Evolutionary conservation across 495 filamentous ascomycete species (phyloP), one percentile per base, ranked within the genome.

Genomic region (Neurospora sp.): DNA sequence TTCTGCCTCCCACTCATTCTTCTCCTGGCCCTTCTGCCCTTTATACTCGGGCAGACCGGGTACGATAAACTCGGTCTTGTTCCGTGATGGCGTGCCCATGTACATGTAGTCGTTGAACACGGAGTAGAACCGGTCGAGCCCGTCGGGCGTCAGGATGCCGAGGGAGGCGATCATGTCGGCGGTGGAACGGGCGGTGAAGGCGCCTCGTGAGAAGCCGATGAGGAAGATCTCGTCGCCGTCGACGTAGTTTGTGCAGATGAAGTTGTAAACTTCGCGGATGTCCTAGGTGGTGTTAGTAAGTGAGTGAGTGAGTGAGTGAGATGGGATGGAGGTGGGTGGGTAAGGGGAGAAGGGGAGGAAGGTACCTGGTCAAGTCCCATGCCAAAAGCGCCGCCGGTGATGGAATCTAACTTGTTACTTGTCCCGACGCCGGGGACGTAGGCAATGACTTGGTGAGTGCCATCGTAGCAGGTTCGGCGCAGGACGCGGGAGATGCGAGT

Each of bases 201-300:
- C 90, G 37, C 91, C 91, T 1, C 91, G 85, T 3, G 89, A 91
- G 81, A 92, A 93, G 27, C 91, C 91, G 12, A 91, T 76, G 27
- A 93, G 81, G 71, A 91, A 83, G 39, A 93, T 91, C 72, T 89
- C 86, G 76, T 93, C 91, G 31, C 87, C 86, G 31, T 85, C 84
- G 22, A 84, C 79, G 74, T 88, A 91, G 81, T 93, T 92, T 70
- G 87, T 86, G 61, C 84, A 83, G 53, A 92, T 76, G 78, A 91
- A 92, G 48, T 85, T 85, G 79, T 93, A 93, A 1, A 85, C 88
- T 75, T 90, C 87, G 6, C 88, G 83, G 68, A 93, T 88, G 73
- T 90, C 77, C 75, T 78, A n/a, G 12, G 3, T 10, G 1, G 12
- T 7, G 22, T 61, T 31, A 61, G n/a, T 69, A 42, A n/a, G 39